Percentiles rank a stretch among this genome's conserved stretches.
Conservation (phyloP, 1,139 yeast genomes). For the Candida buenavistaensis region DNA sequence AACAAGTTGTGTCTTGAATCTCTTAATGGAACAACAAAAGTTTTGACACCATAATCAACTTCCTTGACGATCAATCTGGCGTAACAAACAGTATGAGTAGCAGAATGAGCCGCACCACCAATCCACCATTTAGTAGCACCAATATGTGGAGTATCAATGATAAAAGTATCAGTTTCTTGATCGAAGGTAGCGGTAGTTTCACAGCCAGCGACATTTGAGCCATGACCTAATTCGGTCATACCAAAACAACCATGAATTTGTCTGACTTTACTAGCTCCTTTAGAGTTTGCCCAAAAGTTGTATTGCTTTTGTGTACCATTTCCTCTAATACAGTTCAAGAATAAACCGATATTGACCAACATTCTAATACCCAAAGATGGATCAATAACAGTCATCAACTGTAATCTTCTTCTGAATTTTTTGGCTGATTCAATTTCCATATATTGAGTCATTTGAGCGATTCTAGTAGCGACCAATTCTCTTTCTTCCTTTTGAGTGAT, state of each 20-base stretch:
- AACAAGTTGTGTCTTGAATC: slow-evolving; percentile 66
- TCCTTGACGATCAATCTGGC: slow-evolving; percentile 82
- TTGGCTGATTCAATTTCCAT: slow-evolving; percentile 42
- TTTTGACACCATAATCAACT: slow-evolving; percentile 86
- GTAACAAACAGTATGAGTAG: slow-evolving; percentile 78
- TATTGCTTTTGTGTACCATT: slow-evolving; percentile 55
- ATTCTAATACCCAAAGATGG: slow-evolving; percentile 52
- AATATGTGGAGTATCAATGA: slow-evolving; percentile 81
- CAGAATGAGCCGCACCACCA: slow-evolving; percentile 95
- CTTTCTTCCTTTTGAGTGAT: slow-evolving; percentile 42
- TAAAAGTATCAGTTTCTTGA: slow-evolving; percentile 60
- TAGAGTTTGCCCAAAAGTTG: slow-evolving; percentile 71
- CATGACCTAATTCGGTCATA: slow-evolving; percentile 94
- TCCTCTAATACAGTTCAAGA: slow-evolving; percentile 47
- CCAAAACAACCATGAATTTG: slow-evolving; percentile 88
- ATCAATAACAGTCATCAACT: slow-evolving; percentile 46
- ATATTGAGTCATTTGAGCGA: slow-evolving; percentile 43
- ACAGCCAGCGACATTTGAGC: slow-evolving; percentile 88
- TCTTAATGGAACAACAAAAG: slow-evolving; percentile 86
- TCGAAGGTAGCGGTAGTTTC: slow-evolving; percentile 91
- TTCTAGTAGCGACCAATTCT: slow-evolving; percentile 43
- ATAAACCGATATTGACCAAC: slow-evolving; percentile 53
- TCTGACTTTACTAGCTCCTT: slow-evolving; percentile 66
- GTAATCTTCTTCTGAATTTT: slow-evolving; percentile 38
- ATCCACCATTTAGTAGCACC: slow-evolving; percentile 99